Evolutionary conservation across 306 rosid genomes (phyloP).

Genomic region (Nissolia schottii): DNA sequence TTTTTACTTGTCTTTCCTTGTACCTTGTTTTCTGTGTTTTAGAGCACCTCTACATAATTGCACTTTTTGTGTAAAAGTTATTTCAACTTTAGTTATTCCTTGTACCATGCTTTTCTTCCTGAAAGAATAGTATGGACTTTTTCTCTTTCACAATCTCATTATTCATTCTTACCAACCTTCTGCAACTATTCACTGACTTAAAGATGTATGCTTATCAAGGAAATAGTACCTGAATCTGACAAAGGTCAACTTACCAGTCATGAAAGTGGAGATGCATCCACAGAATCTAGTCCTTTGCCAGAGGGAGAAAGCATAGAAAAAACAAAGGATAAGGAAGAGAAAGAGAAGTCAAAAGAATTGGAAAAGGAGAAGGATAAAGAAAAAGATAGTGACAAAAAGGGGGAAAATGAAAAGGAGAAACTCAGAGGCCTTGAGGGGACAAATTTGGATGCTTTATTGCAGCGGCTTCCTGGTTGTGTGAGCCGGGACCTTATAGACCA

Average conservation of each 20-base stretch:
- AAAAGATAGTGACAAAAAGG: constrained; percentile 65
- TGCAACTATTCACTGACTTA: constrained; percentile 25
- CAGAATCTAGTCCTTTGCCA: constrained; percentile 48
- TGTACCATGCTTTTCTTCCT: background rate
- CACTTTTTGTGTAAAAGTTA: background rate
- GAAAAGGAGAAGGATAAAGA: constrained; percentile 79
- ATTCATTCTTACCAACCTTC: background rate
- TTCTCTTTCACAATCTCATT: background rate
- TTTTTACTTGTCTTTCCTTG: background rate
- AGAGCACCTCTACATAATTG: constrained; percentile 12
- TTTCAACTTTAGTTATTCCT: constrained; percentile 2
- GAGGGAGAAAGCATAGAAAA: constrained; percentile 63
- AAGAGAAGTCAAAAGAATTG: constrained; percentile 68
- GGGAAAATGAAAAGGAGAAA: constrained; percentile 89
- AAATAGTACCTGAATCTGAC: constrained; percentile 64
- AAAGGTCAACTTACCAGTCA: constrained; percentile 50
- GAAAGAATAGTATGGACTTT: background rate
- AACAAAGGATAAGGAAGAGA: constrained; percentile 80
- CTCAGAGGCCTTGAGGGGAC: constrained; percentile 86
- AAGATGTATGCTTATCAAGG: constrained; percentile 41
- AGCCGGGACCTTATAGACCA: constrained; percentile 99
- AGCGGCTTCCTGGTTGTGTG: constrained; percentile 98
- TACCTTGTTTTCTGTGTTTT: background rate
- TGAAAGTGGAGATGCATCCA: constrained; percentile 56
- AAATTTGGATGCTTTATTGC: constrained; percentile 89